Percentiles rank a stretch among this genome's conserved stretches.
These are phyloP conservation scores for Chenopodium formosanum DNA, from an alignment of 148 eudicot species.

Conservation along the genomic window DNA sequence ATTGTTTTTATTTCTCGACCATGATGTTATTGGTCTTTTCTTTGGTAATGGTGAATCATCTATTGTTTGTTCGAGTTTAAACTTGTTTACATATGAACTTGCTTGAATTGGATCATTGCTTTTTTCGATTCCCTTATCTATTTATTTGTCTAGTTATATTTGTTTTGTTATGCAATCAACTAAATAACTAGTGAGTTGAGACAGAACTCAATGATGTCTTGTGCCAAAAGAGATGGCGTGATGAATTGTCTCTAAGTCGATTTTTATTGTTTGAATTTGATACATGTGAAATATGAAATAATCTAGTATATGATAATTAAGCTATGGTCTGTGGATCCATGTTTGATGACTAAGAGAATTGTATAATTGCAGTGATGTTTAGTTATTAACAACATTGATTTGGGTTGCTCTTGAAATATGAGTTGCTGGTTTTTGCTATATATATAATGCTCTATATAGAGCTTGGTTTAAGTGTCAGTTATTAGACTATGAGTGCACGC, in stretches of 20 bases:
- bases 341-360: not conserved
- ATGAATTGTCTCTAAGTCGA: not conserved
- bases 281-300: not conserved
- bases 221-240: no score
- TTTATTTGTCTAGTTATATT: not conserved
- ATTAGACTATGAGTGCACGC: not conserved
- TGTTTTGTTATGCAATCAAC: no score
- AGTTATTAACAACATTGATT: not conserved
- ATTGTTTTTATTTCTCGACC: no score
- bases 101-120: not conserved
- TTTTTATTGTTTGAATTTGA: not conserved
- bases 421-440: not conserved
- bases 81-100: not conserved
- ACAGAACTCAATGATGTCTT: no score
- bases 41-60: not conserved
- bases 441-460: not conserved
- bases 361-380: not conserved
- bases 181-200: no score
- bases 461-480: not conserved
- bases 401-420: not conserved
- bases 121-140: not conserved
- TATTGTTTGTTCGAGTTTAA: not conserved
- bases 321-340: not conserved
- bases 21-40: no score
- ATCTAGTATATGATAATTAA: not conserved